A percentile compares a stretch with the other conserved stretches of the same genome.
Evolutionary conservation across 352 stramenopile species (phyloP).

Genomic region (Halophytophthora polymorphica): DNA sequence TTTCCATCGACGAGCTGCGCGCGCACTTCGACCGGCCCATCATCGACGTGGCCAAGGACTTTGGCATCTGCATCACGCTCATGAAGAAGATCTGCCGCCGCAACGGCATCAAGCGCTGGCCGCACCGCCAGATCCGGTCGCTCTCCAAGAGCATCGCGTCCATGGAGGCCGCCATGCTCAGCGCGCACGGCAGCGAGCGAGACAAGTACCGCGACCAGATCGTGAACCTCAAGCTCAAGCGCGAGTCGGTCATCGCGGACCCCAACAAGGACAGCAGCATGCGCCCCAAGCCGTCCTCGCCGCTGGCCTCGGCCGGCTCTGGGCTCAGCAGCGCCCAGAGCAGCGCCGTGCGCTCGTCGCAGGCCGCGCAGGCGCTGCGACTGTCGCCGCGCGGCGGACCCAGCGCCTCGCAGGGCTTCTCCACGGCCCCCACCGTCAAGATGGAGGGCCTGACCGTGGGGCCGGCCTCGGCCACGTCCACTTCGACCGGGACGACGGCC

Average conservation of each 20-base stretch:
- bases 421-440: constrained; percentile 22
- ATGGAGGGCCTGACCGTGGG: constrained; percentile 25
- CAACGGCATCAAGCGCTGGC: constrained; percentile 73
- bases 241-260: constrained; percentile 82
- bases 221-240: constrained; percentile 76
- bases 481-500: no score
- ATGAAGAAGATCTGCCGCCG: constrained; percentile 89
- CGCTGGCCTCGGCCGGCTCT: constrained; percentile 16
- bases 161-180: constrained; percentile 88
- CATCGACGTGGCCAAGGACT: constrained; percentile 88
- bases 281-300: constrained; percentile 40
- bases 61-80: constrained; percentile 89
- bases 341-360: constrained; percentile 6
- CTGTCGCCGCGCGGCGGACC: constrained; percentile 20
- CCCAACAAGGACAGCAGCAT: constrained; percentile 79
- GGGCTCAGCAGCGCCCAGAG: constrained; percentile 6
- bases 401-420: constrained; percentile 9
- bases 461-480: no score
- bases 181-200: constrained; percentile 65
- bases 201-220: constrained; percentile 89
- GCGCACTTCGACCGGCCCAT: constrained; percentile 85
- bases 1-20: constrained; percentile 83
- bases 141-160: constrained; percentile 86
- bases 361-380: constrained; percentile 14
- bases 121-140: constrained; percentile 78